These are phyloP conservation scores for Physocladia obscura DNA, from an alignment of 192 early-diverging fungal species.

Conservation along the genomic window DNA sequence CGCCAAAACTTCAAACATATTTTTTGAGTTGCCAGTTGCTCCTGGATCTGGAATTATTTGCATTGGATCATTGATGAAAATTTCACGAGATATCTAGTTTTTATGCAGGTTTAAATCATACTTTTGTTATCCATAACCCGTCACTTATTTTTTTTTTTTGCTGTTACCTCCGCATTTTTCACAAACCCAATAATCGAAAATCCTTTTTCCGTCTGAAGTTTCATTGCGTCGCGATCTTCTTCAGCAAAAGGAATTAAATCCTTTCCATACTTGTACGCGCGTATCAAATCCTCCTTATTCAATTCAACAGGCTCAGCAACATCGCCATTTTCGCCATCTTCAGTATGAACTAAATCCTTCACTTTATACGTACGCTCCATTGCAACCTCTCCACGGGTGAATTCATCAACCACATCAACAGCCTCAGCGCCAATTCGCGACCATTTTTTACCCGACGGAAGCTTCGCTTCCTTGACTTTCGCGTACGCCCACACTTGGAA, in stretches of 20 bases:
- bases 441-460: constrained; percentile 67
- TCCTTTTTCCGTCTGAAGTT: constrained; percentile 55
- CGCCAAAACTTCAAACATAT: constrained; percentile 51
- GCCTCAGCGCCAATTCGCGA: constrained; percentile 38
- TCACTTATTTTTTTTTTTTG: too few relatives aligned
- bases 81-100: constrained; percentile 55
- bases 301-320: neutral
- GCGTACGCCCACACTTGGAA: constrained; percentile 61
- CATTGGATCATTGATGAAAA: constrained; percentile 54
- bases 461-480: constrained; percentile 54
- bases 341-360: constrained; percentile 9
- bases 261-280: constrained; percentile 70
- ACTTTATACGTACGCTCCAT: constrained; percentile 45
- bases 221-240: constrained; percentile 62
- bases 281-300: constrained; percentile 53
- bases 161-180: constrained; percentile 42
- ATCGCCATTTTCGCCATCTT: constrained; percentile 10
- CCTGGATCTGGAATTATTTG: constrained; percentile 51
- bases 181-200: constrained; percentile 66
- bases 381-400: constrained; percentile 30
- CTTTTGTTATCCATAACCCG: too few relatives aligned
- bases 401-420: constrained; percentile 12
- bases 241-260: constrained; percentile 61
- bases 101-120: neutral
- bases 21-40: constrained; percentile 27